Conservation (phyloP, 805 yeast genomes). For the Barnettozyma sp. region DNA sequence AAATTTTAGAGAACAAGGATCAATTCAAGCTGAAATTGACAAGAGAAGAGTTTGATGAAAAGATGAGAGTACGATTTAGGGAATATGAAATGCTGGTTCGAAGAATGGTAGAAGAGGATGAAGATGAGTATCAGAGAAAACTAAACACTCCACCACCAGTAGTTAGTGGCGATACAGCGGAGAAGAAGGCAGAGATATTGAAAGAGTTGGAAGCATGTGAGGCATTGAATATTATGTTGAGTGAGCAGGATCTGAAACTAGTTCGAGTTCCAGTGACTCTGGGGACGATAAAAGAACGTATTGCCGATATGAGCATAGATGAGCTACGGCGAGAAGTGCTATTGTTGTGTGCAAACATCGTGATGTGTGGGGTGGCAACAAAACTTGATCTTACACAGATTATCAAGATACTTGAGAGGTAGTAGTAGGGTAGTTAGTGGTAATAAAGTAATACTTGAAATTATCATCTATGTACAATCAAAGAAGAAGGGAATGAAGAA, state of each 20-base stretch:
- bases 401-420: conserved; percentile 65
- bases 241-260: neutral
- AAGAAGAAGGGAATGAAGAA: too few species aligned
- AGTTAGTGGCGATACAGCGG: neutral
- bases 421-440: too few species aligned
- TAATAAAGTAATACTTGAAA: too few species aligned
- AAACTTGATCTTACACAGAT: conserved; percentile 53
- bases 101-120: conserved; percentile 8
- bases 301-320: conserved; percentile 38
- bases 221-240: neutral
- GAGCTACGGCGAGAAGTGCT: conserved; percentile 63
- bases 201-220: conserved; percentile 51
- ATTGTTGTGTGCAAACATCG: conserved; percentile 77
- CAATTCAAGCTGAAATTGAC: conserved; percentile 19
- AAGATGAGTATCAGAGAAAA: conserved; percentile 11
- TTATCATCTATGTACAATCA: too few species aligned
- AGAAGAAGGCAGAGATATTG: neutral
- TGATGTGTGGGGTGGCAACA: conserved; percentile 66
- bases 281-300: conserved; percentile 42
- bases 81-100: conserved; percentile 7
- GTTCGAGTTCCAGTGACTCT: conserved; percentile 41
- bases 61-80: conserved; percentile 10
- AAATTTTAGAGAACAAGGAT: conserved; percentile 22
- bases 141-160: too few species aligned
- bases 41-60: conserved; percentile 16